phyloP scores from a whole-genome alignment of 2,329 filamentous ascomycete species.

The Ophiostoma novo-ulmi region DNA sequence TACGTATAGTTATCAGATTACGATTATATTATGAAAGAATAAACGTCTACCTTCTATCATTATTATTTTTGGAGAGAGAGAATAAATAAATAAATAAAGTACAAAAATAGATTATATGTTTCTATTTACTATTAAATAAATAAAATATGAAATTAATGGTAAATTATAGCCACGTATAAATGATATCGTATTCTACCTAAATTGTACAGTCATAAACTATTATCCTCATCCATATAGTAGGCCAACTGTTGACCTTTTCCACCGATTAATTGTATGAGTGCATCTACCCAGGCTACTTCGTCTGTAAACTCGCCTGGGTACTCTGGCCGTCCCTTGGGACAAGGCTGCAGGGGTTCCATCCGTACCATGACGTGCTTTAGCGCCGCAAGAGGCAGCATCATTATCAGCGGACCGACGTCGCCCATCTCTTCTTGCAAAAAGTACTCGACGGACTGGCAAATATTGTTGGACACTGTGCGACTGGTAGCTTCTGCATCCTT shows the following conservation, averaged over 20 bases:
- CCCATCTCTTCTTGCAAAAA: slow-evolving; percentile 26
- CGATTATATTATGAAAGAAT: no score
- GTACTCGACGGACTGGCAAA: slow-evolving; percentile 30
- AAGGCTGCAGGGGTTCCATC: neutral
- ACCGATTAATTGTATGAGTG: slow-evolving; percentile 21
- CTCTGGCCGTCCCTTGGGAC: slow-evolving; percentile 5
- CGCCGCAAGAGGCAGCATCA: slow-evolving; percentile 24
- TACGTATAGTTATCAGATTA: no score
- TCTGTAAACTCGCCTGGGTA: slow-evolving; percentile 22
- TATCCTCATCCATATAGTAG: slow-evolving; percentile 16
- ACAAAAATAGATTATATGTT: no score
- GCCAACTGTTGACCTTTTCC: slow-evolving; percentile 24
- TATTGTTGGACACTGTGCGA: slow-evolving; percentile 25
- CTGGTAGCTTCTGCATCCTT: neutral
- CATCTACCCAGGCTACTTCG: slow-evolving; percentile 24
- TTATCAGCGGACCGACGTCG: slow-evolving; percentile 26
- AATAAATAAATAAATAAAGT: no score
- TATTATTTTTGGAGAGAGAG: no score
- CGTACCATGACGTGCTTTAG: slow-evolving; percentile 17
- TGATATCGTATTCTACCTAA: no score
- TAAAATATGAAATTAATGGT: no score
- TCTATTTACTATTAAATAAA: no score
- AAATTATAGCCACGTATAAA: no score
- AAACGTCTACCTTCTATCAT: no score
- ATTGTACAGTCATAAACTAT: neutral